phyloP scores from a whole-genome alignment of 352 stramenopile species.

The Globisporangium recalcitrans region DNA sequence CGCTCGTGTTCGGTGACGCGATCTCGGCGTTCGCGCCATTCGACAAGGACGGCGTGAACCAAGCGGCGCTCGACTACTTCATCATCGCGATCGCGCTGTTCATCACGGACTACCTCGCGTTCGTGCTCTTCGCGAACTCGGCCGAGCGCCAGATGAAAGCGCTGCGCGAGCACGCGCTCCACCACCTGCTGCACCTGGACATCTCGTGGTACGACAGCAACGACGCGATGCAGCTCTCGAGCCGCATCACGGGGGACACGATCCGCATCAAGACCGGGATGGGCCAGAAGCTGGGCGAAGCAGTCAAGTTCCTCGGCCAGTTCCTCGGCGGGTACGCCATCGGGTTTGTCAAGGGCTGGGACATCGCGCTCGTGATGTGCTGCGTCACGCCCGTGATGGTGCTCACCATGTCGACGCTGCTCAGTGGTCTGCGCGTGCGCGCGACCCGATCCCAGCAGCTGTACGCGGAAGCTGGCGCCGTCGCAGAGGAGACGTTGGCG shows the following conservation, averaged over 20 bases:
- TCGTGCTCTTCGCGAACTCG: background rate
- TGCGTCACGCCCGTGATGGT: constrained; percentile 26
- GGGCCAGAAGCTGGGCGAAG: background rate
- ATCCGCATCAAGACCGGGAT: background rate
- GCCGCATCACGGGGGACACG: background rate
- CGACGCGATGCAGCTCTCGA: background rate
- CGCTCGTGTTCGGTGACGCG: constrained; percentile 34
- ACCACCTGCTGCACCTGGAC: background rate
- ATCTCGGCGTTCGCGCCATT: constrained; percentile 33
- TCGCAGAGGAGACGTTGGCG: constrained; percentile 29
- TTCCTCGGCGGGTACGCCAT: constrained; percentile 18
- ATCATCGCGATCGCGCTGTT: background rate
- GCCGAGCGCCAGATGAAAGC: background rate
- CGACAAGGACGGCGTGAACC: constrained; percentile 21
- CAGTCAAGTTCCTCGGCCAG: background rate
- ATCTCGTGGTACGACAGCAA: background rate
- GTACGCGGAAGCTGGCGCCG: constrained; percentile 24
- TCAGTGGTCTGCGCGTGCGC: constrained; percentile 16
- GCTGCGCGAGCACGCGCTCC: background rate
- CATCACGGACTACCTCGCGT: background rate
- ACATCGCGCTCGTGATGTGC: constrained; percentile 25
- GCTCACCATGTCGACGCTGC: constrained; percentile 18
- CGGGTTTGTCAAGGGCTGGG: constrained; percentile 26
- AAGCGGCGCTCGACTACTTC: background rate
- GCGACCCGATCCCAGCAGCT: constrained; percentile 17